Conservation (phyloP, 257 asterid species). For the Penstemon newberryi region DNA sequence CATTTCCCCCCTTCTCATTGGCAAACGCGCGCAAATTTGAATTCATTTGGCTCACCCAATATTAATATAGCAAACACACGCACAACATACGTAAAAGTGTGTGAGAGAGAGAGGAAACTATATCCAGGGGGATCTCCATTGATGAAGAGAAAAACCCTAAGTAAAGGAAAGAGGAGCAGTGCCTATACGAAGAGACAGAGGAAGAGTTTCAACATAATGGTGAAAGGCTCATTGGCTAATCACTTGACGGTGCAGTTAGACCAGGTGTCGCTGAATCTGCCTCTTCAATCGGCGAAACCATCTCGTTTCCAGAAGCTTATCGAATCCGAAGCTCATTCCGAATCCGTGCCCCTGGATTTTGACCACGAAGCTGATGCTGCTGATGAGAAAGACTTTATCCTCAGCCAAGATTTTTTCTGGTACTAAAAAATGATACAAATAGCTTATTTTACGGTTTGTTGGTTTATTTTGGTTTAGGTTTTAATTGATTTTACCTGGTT, state of each 20-base stretch:
- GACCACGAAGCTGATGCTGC: conserved; percentile 31
- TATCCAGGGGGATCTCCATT: too few relatives aligned
- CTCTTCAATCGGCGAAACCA: conserved; percentile 39
- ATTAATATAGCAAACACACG: too few relatives aligned
- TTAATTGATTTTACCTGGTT: conserved; percentile 4
- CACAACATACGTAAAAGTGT: too few relatives aligned
- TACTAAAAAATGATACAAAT: conserved; percentile 14
- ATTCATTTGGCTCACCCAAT: too few relatives aligned
- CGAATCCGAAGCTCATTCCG: conserved; percentile 45
- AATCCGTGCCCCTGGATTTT: conserved; percentile 33
- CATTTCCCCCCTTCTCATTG: too few relatives aligned
- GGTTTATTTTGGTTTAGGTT: not conserved
- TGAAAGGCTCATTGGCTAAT: conserved; percentile 55
- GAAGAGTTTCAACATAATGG: conserved; percentile 24
- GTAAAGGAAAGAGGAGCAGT: conserved; percentile 26
- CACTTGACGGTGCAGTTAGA: conserved; percentile 60
- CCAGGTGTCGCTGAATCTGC: conserved; percentile 34
- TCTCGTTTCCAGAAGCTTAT: conserved; percentile 52
- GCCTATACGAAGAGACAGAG: conserved; percentile 26
- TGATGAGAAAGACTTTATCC: conserved; percentile 71
- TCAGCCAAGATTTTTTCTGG: conserved; percentile 98
- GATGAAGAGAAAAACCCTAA: conserved; percentile 35
- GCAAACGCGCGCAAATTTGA: too few relatives aligned
- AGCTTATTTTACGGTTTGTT: not conserved
- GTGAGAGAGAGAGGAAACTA: too few relatives aligned